A percentile compares a stretch with the other conserved stretches of the same genome.
These are phyloP conservation scores for Fusarium robinianum DNA, from an alignment of 2,329 filamentous ascomycete genomes.

Conservation along the genomic window DNA sequence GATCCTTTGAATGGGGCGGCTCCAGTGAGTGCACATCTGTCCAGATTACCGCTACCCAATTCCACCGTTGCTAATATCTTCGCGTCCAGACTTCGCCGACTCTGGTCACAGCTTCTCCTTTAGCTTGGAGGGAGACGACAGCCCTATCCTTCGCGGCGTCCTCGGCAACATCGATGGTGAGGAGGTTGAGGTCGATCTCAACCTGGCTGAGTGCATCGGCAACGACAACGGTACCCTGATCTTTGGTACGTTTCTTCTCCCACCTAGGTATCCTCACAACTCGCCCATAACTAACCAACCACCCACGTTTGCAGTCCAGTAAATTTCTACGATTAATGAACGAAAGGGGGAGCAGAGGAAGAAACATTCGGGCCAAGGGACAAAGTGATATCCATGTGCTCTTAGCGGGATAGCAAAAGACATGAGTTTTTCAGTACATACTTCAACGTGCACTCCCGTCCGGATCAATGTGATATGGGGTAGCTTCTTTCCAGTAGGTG, in stretches of 20 bases:
- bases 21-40: conserved; percentile 24
- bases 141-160: conserved; percentile 57
- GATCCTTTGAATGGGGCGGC: conserved; percentile 52
- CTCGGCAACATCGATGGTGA: conserved; percentile 52
- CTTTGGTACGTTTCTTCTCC: conserved; percentile 21
- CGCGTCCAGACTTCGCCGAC: conserved; percentile 46
- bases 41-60: background rate
- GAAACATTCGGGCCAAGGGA: too few species aligned
- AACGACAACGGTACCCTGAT: conserved; percentile 53
- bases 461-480: too few species aligned
- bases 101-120: conserved; percentile 54
- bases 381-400: too few species aligned
- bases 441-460: too few species aligned
- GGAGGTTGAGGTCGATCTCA: conserved; percentile 50
- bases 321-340: too few species aligned
- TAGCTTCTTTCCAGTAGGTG: too few species aligned
- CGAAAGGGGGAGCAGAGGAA: too few species aligned
- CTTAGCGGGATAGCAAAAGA: too few species aligned
- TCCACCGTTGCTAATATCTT: background rate
- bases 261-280: too few species aligned
- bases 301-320: too few species aligned
- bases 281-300: too few species aligned
- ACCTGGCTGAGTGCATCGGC: conserved; percentile 58
- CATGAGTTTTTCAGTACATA: too few species aligned
- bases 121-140: conserved; percentile 54